Evolutionary conservation across 2,329 filamentous ascomycete species (phyloP), one percentile per base, ranked within the genome.

Genomic region (Teratosphaeria gauchensis): DNA sequence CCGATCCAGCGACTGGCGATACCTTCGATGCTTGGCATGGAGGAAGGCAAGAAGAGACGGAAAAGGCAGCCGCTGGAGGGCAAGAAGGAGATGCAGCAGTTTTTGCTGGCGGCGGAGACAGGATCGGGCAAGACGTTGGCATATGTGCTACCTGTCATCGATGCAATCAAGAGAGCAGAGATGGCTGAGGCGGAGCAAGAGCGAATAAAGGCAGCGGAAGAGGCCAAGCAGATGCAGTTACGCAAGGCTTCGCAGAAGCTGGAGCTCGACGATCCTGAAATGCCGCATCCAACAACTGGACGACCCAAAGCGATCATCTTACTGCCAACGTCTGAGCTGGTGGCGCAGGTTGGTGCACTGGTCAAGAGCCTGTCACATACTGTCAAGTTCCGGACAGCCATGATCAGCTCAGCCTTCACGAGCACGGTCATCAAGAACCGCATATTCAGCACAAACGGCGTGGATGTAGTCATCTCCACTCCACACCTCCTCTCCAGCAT

Each of bases 61-160:
- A 55, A 56, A 61, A 55, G 63, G 59, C 28, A 55, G 19, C 53
- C 58, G 70, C 74, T 63, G n/a, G 68, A 66, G 51, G 64, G 69
- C 46, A 73, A 32, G 71, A 74, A 54, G 63, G 71, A 62, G 58
- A 80, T 82, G 68, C 77, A 84, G 57, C 80, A 85, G 56, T 96
- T 90, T 69, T 80, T 99, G 12, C 80, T 99, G 55, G 94, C 94
- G 3, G 94, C 94, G 11, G 94, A 99, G 78, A 99, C 94, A 0
- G 94, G 94, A 12, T 97, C 94, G 0, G 94, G 94, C 61, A 99
- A 99, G 78, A 99, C 94, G 0, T 78, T 99, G 62, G 90, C 94
- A 8, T 99, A 99, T 70, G 78, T 97, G 4, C 75, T 96, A 4
- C 95, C 94, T 0, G 82, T 87, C 16, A 79, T 99, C 56, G 85